Percentiles rank a stretch among this genome's conserved stretches.
Conservation (phyloP, 2,329 filamentous ascomycete genomes). For the Bimuria novae-zelandiae region DNA sequence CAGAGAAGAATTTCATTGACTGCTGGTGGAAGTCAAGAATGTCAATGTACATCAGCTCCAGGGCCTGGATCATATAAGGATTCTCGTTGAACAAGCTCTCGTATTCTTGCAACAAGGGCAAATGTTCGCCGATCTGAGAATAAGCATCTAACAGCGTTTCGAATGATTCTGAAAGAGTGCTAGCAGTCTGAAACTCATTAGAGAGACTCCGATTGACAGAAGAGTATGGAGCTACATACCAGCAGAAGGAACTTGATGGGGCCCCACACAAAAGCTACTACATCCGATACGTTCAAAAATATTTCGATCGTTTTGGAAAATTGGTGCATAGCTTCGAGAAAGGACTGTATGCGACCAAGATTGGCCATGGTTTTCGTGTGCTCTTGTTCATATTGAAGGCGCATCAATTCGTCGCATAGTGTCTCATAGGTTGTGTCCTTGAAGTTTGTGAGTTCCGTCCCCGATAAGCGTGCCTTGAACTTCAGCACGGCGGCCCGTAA, state of each 20-base stretch:
- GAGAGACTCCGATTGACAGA: neutral
- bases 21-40: constrained; percentile 47
- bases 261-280: constrained; percentile 43
- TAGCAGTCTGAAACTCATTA: constrained; percentile 27
- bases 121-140: constrained; percentile 44
- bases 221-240: constrained; percentile 14
- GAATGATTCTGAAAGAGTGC: constrained; percentile 40
- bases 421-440: constrained; percentile 20
- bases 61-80: constrained; percentile 34
- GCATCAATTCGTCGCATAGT: constrained; percentile 16
- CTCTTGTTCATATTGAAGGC: constrained; percentile 26
- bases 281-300: constrained; percentile 38
- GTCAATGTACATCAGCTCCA: constrained; percentile 45
- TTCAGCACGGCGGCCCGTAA: constrained; percentile 18
- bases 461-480: constrained; percentile 20
- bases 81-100: constrained; percentile 35
- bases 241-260: constrained; percentile 46
- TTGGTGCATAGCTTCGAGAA: constrained; percentile 43
- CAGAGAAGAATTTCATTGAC: constrained; percentile 35
- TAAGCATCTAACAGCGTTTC: constrained; percentile 47
- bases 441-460: constrained; percentile 20
- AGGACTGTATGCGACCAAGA: constrained; percentile 22
- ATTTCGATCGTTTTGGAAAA: constrained; percentile 45
- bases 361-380: constrained; percentile 18
- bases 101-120: constrained; percentile 45